Evolutionary conservation across 176 grass and related monocot species (phyloP), one percentile per base, ranked within the genome.

Genomic region (Aegilops longissima): DNA sequence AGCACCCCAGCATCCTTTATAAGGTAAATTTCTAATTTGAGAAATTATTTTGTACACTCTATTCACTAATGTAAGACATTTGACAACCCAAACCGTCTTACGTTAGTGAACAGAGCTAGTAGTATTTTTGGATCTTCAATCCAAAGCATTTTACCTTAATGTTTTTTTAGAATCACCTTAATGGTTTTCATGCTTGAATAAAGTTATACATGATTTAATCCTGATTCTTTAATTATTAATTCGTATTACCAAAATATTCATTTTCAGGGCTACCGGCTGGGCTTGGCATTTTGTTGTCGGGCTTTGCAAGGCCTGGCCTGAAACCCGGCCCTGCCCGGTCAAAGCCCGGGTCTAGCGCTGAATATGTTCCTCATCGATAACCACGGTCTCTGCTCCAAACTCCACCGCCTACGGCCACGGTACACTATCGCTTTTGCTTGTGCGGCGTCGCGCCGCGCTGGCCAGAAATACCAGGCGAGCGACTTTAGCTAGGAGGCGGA

Each of bases 351-450:
- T 59, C 18, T 39, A 23, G 9, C 18, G 20, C 35, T 40, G 69
- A 20, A 71, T n/a, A 39, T 70, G 69, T 12, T 70, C 12, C 45
- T 68, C 78, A 64, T 25, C 18, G 3, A 8, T n/a, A 33, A 3
- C 29, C 80, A 51, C 42, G 3, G 25, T 52, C 64, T 69, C 11
- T 11, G 17, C 29, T 80, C 62, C 61, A 21, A 18, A 80, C 16
- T 30, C 82, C 54, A 44, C 36, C 68, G 71, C 71, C 45, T 14
- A 17, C 78, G 20, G 56, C 68, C 3, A 39, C n/a, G 7, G 5
- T 64, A 54, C 47, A 24, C 31, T 58, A 17, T n/a, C 45, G 44
- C 71, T 90, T 90, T 67, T 80, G 13, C 76, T 80, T 80, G 75
- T 71, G 75, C 89, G 82, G 67, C 58, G 82, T 68, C 73, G 61